Evolutionary conservation across 371 early-diverging fungal genomes (phyloP).

Genomic region (Mucor piriformis): DNA sequence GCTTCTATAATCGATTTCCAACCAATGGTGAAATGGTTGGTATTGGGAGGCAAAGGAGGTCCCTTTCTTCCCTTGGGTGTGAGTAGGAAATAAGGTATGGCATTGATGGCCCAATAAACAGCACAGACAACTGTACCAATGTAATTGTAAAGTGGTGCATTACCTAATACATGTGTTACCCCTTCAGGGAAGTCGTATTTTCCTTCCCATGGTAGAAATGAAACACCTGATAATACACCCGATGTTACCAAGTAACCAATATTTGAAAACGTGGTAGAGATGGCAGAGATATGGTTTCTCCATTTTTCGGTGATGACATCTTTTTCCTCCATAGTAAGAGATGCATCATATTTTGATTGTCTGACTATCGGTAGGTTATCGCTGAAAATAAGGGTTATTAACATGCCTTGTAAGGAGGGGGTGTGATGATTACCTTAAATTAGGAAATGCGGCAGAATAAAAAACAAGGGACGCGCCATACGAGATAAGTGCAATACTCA

Average conservation of each 20-base stretch:
- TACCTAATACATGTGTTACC: constrained; percentile 32
- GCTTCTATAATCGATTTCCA: constrained; percentile 33
- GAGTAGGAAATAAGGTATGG: constrained; percentile 42
- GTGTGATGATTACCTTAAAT: constrained; percentile 31
- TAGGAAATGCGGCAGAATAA: constrained; percentile 57
- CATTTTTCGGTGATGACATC: constrained; percentile 34
- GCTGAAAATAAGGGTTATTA: constrained; percentile 12
- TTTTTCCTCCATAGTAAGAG: constrained; percentile 24
- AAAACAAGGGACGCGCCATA: constrained; percentile 54
- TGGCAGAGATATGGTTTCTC: constrained; percentile 49
- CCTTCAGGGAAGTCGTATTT: constrained; percentile 31
- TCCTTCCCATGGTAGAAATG: constrained; percentile 35
- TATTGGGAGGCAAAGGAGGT: constrained; percentile 28
- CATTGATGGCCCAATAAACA: constrained; percentile 37
- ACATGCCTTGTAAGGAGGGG: neutral
- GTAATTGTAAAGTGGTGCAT: constrained; percentile 47
- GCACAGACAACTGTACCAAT: constrained; percentile 45
- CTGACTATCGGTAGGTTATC: constrained; percentile 53
- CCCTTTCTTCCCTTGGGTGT: constrained; percentile 36
- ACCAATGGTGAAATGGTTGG: constrained; percentile 40
- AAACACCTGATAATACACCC: constrained; percentile 40
- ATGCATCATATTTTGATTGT: constrained; percentile 31
- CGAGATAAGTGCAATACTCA: constrained; percentile 41
- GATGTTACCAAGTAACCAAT: constrained; percentile 41
- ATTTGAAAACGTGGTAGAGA: constrained; percentile 47